phyloP scores from a whole-genome alignment of 345 rosid genomes.

The Salix koriyanagi region DNA sequence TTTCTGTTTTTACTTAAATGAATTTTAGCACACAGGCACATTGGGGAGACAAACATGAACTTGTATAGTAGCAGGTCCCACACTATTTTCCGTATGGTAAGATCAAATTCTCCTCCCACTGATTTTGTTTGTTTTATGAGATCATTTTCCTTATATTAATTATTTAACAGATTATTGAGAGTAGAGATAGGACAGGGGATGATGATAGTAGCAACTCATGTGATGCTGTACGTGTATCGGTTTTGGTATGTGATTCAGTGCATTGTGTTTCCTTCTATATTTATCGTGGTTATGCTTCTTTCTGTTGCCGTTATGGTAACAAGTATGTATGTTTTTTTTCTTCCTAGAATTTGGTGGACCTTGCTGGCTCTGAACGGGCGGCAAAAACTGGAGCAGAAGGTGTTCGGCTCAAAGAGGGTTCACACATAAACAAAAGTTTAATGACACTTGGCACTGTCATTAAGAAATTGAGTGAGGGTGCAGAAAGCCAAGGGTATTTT shows the following conservation, averaged over 20 bases:
- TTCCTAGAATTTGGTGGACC: constrained; percentile 83
- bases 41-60: constrained; percentile 96
- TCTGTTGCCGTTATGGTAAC: neutral
- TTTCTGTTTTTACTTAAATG: neutral
- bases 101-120: constrained; percentile 1
- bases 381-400: constrained; percentile 99
- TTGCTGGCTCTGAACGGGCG: constrained; percentile 99
- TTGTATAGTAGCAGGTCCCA: constrained; percentile 88
- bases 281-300: neutral
- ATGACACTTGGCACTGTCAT: constrained; percentile 95
- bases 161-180: constrained; percentile 70
- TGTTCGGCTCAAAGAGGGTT: constrained; percentile 89
- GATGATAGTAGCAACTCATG: constrained; percentile 51
- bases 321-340: constrained; percentile 11
- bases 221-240: constrained; percentile 94
- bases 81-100: constrained; percentile 97
- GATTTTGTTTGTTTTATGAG: constrained; percentile 8
- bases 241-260: constrained; percentile 51
- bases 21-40: constrained; percentile 87
- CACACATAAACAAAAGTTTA: constrained; percentile 88
- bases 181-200: constrained; percentile 77
- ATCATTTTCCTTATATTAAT: constrained; percentile 15
- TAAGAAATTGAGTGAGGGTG: constrained; percentile 89
- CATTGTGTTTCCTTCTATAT: neutral
- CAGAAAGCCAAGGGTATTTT: constrained; percentile 82